Evolutionary conservation across 306 rosid species (phyloP).

Genomic region (Begonia fuchsioides): DNA sequence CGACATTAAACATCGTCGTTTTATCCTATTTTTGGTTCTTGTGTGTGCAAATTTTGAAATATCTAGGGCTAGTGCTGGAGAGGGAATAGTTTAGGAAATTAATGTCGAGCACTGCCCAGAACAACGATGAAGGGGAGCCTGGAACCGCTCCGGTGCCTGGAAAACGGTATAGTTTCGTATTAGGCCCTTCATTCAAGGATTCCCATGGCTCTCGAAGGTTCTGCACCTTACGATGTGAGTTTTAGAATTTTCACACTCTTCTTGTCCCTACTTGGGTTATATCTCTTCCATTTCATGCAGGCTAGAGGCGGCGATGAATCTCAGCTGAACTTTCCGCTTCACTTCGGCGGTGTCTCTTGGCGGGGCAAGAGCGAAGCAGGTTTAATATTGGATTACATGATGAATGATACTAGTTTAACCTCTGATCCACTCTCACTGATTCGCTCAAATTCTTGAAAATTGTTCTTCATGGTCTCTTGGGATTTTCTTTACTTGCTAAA

Average conservation of each 20-base stretch:
- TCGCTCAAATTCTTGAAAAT: background rate
- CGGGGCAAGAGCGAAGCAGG: constrained; percentile 81
- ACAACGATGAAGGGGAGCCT: constrained; percentile 7
- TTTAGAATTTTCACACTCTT: background rate
- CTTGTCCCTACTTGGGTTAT: too few relatives aligned
- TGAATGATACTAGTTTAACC: background rate
- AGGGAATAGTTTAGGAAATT: background rate
- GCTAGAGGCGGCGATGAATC: constrained; percentile 88
- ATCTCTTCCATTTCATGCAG: constrained; percentile 17
- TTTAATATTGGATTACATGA: constrained; percentile 6
- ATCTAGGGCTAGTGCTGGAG: background rate
- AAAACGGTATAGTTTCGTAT: constrained; percentile 7
- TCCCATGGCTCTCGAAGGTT: constrained; percentile 5
- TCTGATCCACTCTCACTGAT: background rate
- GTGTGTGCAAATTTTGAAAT: background rate
- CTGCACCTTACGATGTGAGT: constrained; percentile 13
- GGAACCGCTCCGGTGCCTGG: constrained; percentile 10
- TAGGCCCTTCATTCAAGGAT: constrained; percentile 10
- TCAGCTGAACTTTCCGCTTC: constrained; percentile 57
- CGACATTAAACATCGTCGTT: too few relatives aligned
- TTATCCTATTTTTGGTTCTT: too few relatives aligned
- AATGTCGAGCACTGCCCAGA: background rate
- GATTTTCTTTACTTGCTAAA: background rate
- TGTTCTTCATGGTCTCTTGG: constrained; percentile 1
- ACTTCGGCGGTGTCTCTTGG: constrained; percentile 62